Evolutionary conservation across 1,284 basidiomycete species (phyloP).

Genomic region (Inonotus hispidus): DNA sequence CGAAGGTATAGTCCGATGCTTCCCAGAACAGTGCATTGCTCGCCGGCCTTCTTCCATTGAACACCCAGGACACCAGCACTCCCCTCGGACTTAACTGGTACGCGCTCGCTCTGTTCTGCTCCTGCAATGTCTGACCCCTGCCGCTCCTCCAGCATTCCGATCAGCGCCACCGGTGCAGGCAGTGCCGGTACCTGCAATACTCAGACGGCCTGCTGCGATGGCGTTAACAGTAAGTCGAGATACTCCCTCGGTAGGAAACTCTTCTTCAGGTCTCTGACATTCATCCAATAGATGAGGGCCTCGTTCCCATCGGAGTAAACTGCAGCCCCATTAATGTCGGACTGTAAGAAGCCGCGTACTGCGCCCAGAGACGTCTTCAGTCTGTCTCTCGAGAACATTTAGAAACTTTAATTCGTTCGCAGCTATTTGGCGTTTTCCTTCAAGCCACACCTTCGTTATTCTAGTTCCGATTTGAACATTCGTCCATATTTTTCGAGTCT

Average conservation of each 20-base stretch:
- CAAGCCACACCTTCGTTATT: not conserved
- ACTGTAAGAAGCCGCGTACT: not conserved
- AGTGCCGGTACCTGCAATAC: constrained; percentile 6
- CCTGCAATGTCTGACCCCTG: not conserved
- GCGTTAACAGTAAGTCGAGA: not conserved
- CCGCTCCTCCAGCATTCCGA: not conserved
- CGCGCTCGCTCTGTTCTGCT: not conserved
- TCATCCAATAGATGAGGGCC: not conserved
- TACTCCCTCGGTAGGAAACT: not conserved
- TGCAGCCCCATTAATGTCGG: constrained; percentile 8
- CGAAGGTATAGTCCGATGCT: not conserved
- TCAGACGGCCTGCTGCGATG: constrained; percentile 8
- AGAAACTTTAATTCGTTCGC: too few relatives aligned
- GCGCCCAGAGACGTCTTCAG: too few relatives aligned
- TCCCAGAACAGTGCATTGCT: not conserved
- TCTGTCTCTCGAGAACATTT: too few relatives aligned
- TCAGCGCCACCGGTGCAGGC: constrained; percentile 3
- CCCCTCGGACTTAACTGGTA: constrained; percentile 14
- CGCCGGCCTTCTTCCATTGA: not conserved
- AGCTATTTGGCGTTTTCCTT: not conserved
- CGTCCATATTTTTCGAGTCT: not conserved
- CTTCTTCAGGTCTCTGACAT: not conserved
- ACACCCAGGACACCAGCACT: not conserved
- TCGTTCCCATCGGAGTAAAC: constrained; percentile 12
- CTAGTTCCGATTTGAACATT: too few relatives aligned